These are phyloP conservation scores for Fusarium oxysporum DNA, from an alignment of 2,329 filamentous ascomycete species.

Conservation along the genomic window DNA sequence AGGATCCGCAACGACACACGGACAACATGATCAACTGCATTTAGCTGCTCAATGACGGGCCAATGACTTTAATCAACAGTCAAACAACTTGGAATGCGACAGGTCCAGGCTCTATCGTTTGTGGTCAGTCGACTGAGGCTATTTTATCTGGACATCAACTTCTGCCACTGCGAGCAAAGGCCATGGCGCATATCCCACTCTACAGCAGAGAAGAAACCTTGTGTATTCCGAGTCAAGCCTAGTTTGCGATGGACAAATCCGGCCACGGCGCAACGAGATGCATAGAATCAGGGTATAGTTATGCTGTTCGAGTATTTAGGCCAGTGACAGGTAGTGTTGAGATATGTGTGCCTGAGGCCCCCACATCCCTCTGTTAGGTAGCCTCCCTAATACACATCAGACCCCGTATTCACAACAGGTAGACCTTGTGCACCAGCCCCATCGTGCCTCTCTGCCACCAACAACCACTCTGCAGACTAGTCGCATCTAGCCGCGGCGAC, in stretches of 20 bases:
- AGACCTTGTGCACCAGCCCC: slow-evolving; percentile 14
- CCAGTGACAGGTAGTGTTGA: slow-evolving; percentile 1
- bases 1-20: background rate
- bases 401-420: background rate
- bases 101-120: background rate
- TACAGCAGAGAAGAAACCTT: background rate
- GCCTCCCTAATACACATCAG: too few species aligned
- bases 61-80: background rate
- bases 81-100: background rate
- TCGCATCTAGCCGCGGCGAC: slow-evolving; percentile 30
- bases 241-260: background rate
- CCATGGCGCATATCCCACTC: background rate
- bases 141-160: background rate
- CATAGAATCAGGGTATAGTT: background rate
- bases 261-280: background rate
- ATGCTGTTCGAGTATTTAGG: background rate
- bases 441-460: slow-evolving; percentile 13
- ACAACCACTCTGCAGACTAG: slow-evolving; percentile 23
- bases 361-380: too few species aligned
- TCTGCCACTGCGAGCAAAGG: background rate
- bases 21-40: background rate
- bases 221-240: background rate
- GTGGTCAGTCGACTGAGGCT: background rate
- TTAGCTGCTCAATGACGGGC: slow-evolving; percentile 20
- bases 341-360: too few species aligned